Evolutionary conservation across 2,329 filamentous ascomycete species (phyloP), one percentile per base, ranked within the genome.

Genomic region (Xylaria hypoxylon): DNA sequence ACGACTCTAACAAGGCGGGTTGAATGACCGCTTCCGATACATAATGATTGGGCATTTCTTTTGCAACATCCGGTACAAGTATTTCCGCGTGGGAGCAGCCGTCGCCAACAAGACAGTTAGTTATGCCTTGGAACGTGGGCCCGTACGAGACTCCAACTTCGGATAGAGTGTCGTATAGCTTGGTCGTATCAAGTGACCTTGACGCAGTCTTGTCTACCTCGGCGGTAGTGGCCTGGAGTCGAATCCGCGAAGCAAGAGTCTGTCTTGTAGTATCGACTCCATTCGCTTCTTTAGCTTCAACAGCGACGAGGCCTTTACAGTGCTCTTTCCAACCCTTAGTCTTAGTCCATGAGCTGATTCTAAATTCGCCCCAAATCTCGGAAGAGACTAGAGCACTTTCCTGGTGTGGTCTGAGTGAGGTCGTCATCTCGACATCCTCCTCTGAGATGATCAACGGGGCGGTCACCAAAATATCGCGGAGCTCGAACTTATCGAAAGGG

Each of bases 281-380:
- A 65, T 84, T 82, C 1, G 73, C 66, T 13, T 81, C 77, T 7
- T 71, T 70, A 8, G 74, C 68, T 51, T 77, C 75, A 3, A 84
- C 79, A 5, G 80, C 76, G 10, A 88, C 79, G 2, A 86, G 77
- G n/a, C 85, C 85, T 56, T 82, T 80, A 73, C 86, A 89, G 71
- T 90, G 84, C 71, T 89, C 85, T 0, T 83, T 82, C 87, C 87
- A 89, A 11, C 84, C 83, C 45, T 84, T 80, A 13, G 76, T 80
- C 15, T 80, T 79, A 0, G 81, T 81, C 81, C 82, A 87, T 0
- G 86, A 87, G 51, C 81, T 85, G 28, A 89, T 84, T 1, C 80
- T 77, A 76, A 89, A 89, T 71, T 87, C 85, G 55, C 86, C 80
- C 85, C 85, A 87, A 2, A 77, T 73, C 35, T 83, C 82, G 0